phyloP scores from a whole-genome alignment of 306 rosid species.

The Arachis hypogaea region DNA sequence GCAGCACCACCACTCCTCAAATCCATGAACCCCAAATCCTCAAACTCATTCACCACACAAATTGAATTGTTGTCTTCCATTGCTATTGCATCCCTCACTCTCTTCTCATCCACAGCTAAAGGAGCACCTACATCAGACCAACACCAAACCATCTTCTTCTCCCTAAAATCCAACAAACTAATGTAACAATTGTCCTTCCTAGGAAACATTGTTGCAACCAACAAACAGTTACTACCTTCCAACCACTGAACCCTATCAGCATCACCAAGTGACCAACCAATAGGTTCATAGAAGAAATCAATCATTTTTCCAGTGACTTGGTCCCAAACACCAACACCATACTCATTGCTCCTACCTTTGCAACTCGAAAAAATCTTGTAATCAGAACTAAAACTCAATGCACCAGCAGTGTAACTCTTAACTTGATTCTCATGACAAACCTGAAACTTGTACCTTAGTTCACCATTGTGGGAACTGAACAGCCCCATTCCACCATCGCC shows the following conservation, averaged over 20 bases:
- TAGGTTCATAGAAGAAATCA: constrained; percentile 89
- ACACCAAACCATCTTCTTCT: constrained; percentile 85
- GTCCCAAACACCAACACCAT: constrained; percentile 97
- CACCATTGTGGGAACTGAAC: constrained; percentile 68
- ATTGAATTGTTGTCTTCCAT: constrained; percentile 80
- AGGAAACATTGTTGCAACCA: constrained; percentile 90
- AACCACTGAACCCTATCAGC: constrained; percentile 94
- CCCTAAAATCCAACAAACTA: constrained; percentile 83
- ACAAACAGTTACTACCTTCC: constrained; percentile 66
- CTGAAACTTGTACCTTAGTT: constrained; percentile 76
- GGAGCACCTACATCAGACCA: constrained; percentile 88
- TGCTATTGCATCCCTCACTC: constrained; percentile 90
- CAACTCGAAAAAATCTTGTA: constrained; percentile 82
- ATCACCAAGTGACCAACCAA: constrained; percentile 92
- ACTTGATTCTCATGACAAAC: constrained; percentile 79
- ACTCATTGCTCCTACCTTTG: constrained; percentile 87
- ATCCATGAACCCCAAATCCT: constrained; percentile 93
- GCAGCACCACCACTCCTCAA: constrained; percentile 60
- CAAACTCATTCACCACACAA: constrained; percentile 93
- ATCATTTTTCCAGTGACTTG: constrained; percentile 76
- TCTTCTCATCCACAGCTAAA: constrained; percentile 63
- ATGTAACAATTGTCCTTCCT: constrained; percentile 92
- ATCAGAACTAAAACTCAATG: constrained; percentile 81
- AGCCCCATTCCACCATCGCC: constrained; percentile 92
- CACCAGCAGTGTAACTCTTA: constrained; percentile 92